These are phyloP conservation scores for Pseudopyrenochaeta lycopersici DNA, from an alignment of 2,329 filamentous ascomycete genomes.

Conservation along the genomic window DNA sequence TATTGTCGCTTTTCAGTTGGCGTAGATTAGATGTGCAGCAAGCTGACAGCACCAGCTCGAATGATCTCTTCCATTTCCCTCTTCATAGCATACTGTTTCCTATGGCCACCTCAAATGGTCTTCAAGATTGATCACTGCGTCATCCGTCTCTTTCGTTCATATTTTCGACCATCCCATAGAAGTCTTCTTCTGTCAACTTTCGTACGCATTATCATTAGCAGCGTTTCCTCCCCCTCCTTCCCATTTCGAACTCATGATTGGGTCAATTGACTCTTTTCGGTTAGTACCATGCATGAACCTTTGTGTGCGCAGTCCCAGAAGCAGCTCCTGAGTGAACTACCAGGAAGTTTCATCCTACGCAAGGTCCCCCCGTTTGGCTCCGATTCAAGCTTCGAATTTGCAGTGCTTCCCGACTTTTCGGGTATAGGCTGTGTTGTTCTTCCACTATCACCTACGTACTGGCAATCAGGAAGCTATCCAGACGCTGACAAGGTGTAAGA, in stretches of 20 bases:
- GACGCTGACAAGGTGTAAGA: conserved; percentile 18
- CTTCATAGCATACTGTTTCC: neutral
- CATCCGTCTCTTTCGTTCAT: neutral
- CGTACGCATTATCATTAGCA: neutral
- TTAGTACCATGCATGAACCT: too few species aligned
- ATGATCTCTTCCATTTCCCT: neutral
- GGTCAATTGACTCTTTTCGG: too few species aligned
- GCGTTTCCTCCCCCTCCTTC: neutral
- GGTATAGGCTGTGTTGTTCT: too few species aligned
- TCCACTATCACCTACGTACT: neutral
- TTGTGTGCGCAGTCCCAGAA: too few species aligned
- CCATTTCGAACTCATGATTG: neutral
- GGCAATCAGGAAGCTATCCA: conserved; percentile 13
- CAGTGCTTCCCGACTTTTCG: too few species aligned
- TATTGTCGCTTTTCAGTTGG: neutral
- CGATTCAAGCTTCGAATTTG: too few species aligned
- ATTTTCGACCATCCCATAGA: neutral
- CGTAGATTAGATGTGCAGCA: neutral
- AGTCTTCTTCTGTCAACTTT: neutral
- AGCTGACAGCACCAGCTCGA: neutral
- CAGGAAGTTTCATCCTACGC: too few species aligned
- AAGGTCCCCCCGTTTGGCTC: too few species aligned
- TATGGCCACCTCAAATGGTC: neutral
- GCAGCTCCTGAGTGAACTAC: too few species aligned
- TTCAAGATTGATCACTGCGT: neutral